Conservation (phyloP, 768 basidiomycete species). For the Tylopilus felleus region DNA sequence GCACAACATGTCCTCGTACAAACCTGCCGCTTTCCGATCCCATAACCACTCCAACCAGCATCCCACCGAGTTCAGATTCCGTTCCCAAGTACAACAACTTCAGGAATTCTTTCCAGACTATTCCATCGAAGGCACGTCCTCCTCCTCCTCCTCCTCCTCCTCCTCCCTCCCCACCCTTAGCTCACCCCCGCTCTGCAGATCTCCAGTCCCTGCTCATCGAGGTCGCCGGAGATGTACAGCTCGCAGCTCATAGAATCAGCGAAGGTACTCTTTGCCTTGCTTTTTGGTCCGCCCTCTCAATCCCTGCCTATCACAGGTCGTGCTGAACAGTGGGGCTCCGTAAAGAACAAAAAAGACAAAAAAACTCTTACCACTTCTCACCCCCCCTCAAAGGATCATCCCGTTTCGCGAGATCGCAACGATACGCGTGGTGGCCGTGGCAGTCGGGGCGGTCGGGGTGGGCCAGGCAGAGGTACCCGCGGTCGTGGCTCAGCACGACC, state of each 20-base stretch:
- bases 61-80: constrained; percentile 40
- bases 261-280: constrained; percentile 49
- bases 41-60: constrained; percentile 17
- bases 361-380: constrained; percentile 46
- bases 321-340: constrained; percentile 79
- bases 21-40: constrained; percentile 27
- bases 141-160: constrained; percentile 14
- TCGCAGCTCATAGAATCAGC: constrained; percentile 69
- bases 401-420: constrained; percentile 30
- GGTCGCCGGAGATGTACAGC: constrained; percentile 61
- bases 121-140: constrained; percentile 60
- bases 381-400: constrained; percentile 46
- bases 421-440: constrained; percentile 57
- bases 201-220: constrained; percentile 67
- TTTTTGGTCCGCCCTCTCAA: constrained; percentile 5
- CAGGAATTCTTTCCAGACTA: constrained; percentile 70
- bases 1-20: constrained; percentile 37
- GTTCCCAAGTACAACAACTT: constrained; percentile 54
- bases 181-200: constrained; percentile 40
- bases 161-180: constrained; percentile 19
- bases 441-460: constrained; percentile 58
- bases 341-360: constrained; percentile 87
- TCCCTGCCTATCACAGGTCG: constrained; percentile 45
- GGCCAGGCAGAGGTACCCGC: constrained; percentile 48
- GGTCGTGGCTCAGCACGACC: constrained; percentile 42